Conservation (phyloP, 2,329 filamentous ascomycete genomes). For the Trichoderma aggressivum region DNA sequence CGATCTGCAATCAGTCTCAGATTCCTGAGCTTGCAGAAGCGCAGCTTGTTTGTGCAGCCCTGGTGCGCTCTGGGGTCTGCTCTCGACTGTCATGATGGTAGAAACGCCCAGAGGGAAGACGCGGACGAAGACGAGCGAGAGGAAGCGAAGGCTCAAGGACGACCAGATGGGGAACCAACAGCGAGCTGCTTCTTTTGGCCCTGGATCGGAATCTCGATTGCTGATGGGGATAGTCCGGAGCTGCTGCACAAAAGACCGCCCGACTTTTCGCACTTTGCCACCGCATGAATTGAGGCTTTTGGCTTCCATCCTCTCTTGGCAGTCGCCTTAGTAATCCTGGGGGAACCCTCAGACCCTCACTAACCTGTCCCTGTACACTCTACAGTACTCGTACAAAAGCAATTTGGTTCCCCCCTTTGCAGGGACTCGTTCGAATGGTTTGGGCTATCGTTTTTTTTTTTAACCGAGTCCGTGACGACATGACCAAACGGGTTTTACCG, state of each 20-base stretch:
- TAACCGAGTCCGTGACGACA: constrained; percentile 9
- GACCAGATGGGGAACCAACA: not conserved
- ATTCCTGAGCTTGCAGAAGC: constrained; percentile 25
- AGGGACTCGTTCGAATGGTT: constrained; percentile 3
- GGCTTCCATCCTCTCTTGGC: constrained; percentile 3
- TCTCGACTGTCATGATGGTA: not conserved
- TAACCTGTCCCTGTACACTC: not conserved
- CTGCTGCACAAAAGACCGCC: not conserved
- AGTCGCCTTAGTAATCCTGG: not conserved
- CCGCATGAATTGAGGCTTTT: constrained; percentile 12
- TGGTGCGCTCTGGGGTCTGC: not conserved
- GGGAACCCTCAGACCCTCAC: not conserved
- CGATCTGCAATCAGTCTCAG: constrained; percentile 38
- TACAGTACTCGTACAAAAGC: not conserved
- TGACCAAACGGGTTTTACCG: not conserved
- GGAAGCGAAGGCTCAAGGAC: not conserved
- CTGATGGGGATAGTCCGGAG: not conserved
- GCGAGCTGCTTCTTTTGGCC: not conserved
- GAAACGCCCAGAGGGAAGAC: not conserved
- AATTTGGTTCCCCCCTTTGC: constrained; percentile 8
- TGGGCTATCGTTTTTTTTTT: not conserved
- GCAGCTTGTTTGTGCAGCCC: constrained; percentile 8
- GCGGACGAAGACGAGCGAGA: not conserved
- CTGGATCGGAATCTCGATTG: constrained; percentile 14
- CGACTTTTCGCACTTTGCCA: constrained; percentile 13